Base-by-base conservation (phyloP, 495 filamentous ascomycete genomes). In the Penicillium egyptiacum region DNA sequence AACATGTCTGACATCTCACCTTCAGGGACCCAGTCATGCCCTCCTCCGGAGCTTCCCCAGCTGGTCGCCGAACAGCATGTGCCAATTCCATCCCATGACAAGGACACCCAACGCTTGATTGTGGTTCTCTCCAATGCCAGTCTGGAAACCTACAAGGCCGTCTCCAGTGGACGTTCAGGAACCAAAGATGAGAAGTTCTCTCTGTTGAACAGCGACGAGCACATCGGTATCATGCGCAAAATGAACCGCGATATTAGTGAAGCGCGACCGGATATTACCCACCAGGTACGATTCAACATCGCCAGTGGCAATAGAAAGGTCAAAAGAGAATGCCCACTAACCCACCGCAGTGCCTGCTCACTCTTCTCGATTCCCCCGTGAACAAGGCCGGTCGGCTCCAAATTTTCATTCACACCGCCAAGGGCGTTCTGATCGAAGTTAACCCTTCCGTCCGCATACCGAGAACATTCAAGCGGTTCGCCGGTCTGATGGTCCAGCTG, bases 191-290 rank as follows among this genome's bases (percentile, higher is more conserved):
- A 98, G 63, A 97, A 97, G 69, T 98, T 94, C 75, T 91, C 91
- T 45, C 78, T 98, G 41, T 83, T 98, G 61, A 98, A 98, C 81
- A 96, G 92, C 70, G 94, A 98, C 64, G 94, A 98, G 75, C 94
- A 98, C 70, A 98, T 98, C 59, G 95, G 94, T 49, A 87, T 97
- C 59, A 94, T 98, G 90, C 88, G 95, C 68, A 98, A 97, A 82
- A 97, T 96, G 93, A 95, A 95, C 75, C 80, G 94, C 48, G 94
- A 98, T 66, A 98, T 98, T 64, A 96, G 92, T 68, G 94, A 98
- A 69, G 94, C 94, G 28, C 85, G 94, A 50, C 94, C 94, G 11
- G 94, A 98, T 75, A 98, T 98, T 54, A 93, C 95, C 19, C 94
- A 98, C 69, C 94, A 98, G 91, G 93, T 98, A 77, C 69, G 82